Conservation (phyloP, 306 rosid species). For the Echinosophora koreensis region DNA sequence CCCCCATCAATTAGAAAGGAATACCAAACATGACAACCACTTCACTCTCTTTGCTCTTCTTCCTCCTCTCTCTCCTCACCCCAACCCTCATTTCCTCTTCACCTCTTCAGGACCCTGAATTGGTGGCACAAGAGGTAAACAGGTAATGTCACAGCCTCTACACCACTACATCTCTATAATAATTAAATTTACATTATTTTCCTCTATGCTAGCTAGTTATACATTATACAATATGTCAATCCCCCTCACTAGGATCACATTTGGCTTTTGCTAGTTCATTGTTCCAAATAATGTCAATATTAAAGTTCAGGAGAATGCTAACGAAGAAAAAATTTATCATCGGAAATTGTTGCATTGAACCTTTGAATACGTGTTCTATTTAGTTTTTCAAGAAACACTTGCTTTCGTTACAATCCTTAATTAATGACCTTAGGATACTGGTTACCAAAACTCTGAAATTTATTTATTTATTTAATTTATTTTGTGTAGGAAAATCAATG, state of each 20-base stretch:
- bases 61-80: conserved; percentile 58
- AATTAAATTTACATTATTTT: not conserved
- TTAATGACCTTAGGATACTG: too few relatives aligned
- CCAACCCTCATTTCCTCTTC: conserved; percentile 65
- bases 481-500: conserved; percentile 70
- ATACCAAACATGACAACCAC: conserved; percentile 51
- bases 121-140: conserved; percentile 67
- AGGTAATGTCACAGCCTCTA: conserved; percentile 54
- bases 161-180: not conserved
- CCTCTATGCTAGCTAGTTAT: not conserved
- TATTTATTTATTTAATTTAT: not conserved
- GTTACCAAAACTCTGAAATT: too few relatives aligned
- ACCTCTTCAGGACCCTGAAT: conserved; percentile 66
- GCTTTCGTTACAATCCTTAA: too few relatives aligned
- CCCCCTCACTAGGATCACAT: not conserved
- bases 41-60: conserved; percentile 45
- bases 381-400: too few relatives aligned
- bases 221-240: not conserved
- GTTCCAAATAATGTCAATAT: not conserved
- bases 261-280: not conserved
- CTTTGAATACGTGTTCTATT: too few relatives aligned
- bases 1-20: not conserved
- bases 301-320: not conserved
- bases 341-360: too few relatives aligned
- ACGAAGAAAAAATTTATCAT: too few relatives aligned